A percentile compares a stretch with the other conserved stretches of the same genome.
These are phyloP conservation scores for Tremellales sp. DNA, from an alignment of 1,284 basidiomycete genomes.

Conservation along the genomic window DNA sequence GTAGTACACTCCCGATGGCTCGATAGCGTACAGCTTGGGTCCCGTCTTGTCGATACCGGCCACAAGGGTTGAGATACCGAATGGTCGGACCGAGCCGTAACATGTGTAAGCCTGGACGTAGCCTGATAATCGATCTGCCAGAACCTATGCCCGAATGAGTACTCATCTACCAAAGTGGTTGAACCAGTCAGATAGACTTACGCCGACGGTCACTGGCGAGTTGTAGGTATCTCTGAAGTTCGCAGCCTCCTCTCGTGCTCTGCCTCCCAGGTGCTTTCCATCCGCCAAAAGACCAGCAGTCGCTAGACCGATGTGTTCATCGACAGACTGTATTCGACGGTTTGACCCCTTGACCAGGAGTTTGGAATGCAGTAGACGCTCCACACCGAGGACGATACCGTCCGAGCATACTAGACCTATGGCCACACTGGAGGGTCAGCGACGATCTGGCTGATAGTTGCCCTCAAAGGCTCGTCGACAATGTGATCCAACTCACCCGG, in stretches of 20 bases:
- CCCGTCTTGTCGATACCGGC: conserved; percentile 86
- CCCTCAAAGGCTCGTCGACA: no score
- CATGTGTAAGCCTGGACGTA: conserved; percentile 96
- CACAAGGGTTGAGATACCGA: conserved; percentile 89
- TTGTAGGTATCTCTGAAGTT: conserved; percentile 73
- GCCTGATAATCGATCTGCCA: conserved; percentile 78
- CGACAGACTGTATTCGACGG: conserved; percentile 86
- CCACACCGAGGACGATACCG: conserved; percentile 89
- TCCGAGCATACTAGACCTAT: conserved; percentile 90
- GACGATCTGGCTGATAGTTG: no score
- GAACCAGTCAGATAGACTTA: conserved; percentile 37
- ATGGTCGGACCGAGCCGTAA: conserved; percentile 96
- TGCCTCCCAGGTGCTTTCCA: conserved; percentile 80
- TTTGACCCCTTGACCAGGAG: conserved; percentile 91
- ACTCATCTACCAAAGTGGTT: background rate
- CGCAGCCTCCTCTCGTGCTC: conserved; percentile 78
- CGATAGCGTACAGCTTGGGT: conserved; percentile 83
- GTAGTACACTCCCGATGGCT: conserved; percentile 91
- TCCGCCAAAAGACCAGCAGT: conserved; percentile 93
- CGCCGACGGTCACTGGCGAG: conserved; percentile 75
- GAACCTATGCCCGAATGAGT: conserved; percentile 54
- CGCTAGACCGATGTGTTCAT: conserved; percentile 88
- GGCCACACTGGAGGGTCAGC: conserved; percentile 60
- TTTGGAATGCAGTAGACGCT: conserved; percentile 97
- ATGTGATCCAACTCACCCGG: conserved; percentile 77